Evolutionary conservation across 2,329 filamentous ascomycete genomes (phyloP), one percentile per base, ranked within the genome.

Genomic region (Cladosporium halotolerans): DNA sequence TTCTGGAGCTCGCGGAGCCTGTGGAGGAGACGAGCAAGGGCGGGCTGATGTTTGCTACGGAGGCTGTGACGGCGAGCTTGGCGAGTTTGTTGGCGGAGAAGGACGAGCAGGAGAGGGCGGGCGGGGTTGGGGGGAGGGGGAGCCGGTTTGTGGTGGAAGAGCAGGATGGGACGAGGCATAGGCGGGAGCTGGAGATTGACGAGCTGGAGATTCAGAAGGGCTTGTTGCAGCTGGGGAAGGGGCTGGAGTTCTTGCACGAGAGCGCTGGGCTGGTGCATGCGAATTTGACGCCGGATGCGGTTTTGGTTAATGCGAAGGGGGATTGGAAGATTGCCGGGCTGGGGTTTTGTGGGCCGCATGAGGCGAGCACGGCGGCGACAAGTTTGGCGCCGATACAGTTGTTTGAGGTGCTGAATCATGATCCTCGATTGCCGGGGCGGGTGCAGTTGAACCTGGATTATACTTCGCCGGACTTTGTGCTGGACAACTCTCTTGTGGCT

Each of bases 251-350:
- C 67, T 73, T 97, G 56, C 92, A 97, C 67, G 92, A 97, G 67
- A 96, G 92, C 67, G 92, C 92, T 9, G 89, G 89, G 1, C 78
- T 99, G 45, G 89, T 97, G 0, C 93, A 99, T 70, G 89, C 88
- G 45, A 99, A 99, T 67, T 71, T 99, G 58, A 97, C 91, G 0
- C 93, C 93, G 0, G 92, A 97, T 59, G 88, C 91, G 14, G 84
- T 99, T 59, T 86, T 96, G 60, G 83, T 99, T 70, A 99, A 99
- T 72, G 83, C 88, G 39, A 99, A 99, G 81, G 95, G 89, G 45
- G 93, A 99, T 70, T 99, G 93, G 93, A 99, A 99, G 70, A 88
- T 99, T 57, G 92, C 90, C 62, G 93, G 92, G n/a, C 79, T 99
- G 38, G 83, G 87, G 0, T 99, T 96, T 69, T 89, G 87, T 67